A percentile compares a stretch with the other conserved stretches of the same genome.
phyloP scores from a whole-genome alignment of 768 basidiomycete genomes.

The Lactifluus pinguis region DNA sequence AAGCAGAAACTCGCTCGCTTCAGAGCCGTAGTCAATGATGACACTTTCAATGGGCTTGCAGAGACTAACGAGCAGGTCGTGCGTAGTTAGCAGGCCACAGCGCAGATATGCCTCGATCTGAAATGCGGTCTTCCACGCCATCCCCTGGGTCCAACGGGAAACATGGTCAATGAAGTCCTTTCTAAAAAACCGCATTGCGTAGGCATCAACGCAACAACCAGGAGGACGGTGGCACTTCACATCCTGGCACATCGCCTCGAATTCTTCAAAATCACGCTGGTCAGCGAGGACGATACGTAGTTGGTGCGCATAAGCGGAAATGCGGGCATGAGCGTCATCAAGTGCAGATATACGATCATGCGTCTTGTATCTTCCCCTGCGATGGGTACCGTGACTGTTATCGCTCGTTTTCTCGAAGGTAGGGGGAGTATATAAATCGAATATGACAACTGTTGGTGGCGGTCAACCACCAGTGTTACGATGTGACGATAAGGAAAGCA shows the following conservation, averaged over 20 bases:
- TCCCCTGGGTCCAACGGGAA: constrained; percentile 32
- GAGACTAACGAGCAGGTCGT: neutral
- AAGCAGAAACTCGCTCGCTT: neutral
- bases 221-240: neutral
- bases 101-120: constrained; percentile 65
- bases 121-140: constrained; percentile 63
- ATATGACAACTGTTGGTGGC: neutral
- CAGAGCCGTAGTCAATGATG: neutral
- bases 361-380: neutral
- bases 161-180: constrained; percentile 20
- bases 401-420: constrained; percentile 51
- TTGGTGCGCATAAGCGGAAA: constrained; percentile 39
- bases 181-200: neutral
- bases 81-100: constrained; percentile 51
- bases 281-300: neutral
- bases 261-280: neutral
- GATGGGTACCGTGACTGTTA: constrained; percentile 29
- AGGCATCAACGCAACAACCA: neutral
- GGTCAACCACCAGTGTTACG: neutral
- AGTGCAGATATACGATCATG: constrained; percentile 32
- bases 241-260: neutral
- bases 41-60: neutral
- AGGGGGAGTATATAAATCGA: constrained; percentile 34
- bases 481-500: neutral
- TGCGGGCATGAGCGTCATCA: constrained; percentile 43